Base-by-base conservation (phyloP, 495 filamentous ascomycete species). In the Tuber brumale region DNA sequence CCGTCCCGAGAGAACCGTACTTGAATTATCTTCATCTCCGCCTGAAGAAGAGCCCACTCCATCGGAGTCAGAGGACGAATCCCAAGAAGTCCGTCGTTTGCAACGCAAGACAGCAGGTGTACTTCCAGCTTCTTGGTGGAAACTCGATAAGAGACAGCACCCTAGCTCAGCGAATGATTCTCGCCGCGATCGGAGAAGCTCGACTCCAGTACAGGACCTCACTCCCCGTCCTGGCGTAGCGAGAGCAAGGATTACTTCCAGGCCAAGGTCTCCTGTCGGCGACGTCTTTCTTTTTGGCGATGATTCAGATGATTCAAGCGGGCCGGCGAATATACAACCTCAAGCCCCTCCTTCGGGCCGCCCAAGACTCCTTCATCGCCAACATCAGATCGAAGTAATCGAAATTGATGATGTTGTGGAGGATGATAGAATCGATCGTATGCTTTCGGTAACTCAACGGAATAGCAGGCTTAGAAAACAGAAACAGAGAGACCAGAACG, bases 71-170 rank as follows among this genome's bases (percentile, higher is more conserved):
- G 83, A 83, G 19, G 86, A 85, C 61, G 87, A 87, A 12, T 84
- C 85, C 0, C 84, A 88, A 35, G 78, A 84, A 31, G 80, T 87
- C 39, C 87, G 85, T 21, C 80, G 77, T 57, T 85, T 86, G 70
- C 83, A 82, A 21, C 85, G 84, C 46, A 89, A 85, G 75, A 95
- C 95, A 69, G 90, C 90, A 73, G 94, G 94, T 48, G 94, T 97
- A 23, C 87, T 98, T 69, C 94, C 95, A 48, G 95, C 95, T 8
- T 97, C 95, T 5, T 97, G 92, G 91, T 87, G 96, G 69, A 89
- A 92, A 77, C 85, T 98, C 57, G 90, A 97, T 79, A 85, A 86
- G 72, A 83, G 84, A 75, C 71, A 83, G 71, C 80, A 83, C 72
- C 73, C 76, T 42, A 23, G 75, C 57, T 61, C 61, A 72, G 21